A percentile compares a stretch with the other conserved stretches of the same genome.
Evolutionary conservation across 495 filamentous ascomycete species (phyloP).

Genomic region (Penicillium nucicola): DNA sequence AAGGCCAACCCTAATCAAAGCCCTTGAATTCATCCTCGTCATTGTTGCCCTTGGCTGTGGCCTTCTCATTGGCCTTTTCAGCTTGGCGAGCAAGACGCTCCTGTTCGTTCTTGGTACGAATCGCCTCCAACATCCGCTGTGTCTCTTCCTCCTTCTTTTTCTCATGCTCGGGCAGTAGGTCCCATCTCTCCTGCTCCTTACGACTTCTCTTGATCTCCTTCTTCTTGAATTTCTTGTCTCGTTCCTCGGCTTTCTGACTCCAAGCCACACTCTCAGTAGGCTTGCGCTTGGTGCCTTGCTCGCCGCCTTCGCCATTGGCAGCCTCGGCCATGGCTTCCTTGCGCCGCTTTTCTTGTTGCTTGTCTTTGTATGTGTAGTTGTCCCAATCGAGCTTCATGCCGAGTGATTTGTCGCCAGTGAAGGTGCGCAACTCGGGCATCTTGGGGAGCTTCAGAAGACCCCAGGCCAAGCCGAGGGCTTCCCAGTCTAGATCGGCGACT

Average conservation of each 20-base stretch:
- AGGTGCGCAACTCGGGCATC: constrained; percentile 85
- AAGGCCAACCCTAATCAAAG: constrained; percentile 32
- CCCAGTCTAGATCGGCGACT: constrained; percentile 77
- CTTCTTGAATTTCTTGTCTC: constrained; percentile 60
- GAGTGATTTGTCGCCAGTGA: constrained; percentile 60
- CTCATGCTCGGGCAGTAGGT: constrained; percentile 72
- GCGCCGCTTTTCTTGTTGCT: constrained; percentile 68
- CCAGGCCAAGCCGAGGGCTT: constrained; percentile 75
- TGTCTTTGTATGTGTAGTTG: constrained; percentile 71
- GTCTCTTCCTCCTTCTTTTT: constrained; percentile 66
- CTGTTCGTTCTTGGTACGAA: constrained; percentile 57
- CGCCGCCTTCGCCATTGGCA: constrained; percentile 24
- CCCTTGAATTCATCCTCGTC: constrained; percentile 38
- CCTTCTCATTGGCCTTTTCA: constrained; percentile 11
- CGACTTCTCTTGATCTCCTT: constrained; percentile 72
- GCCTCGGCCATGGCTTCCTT: constrained; percentile 50
- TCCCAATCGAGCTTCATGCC: constrained; percentile 61
- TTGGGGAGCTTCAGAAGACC: constrained; percentile 80
- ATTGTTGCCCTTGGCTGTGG: neutral
- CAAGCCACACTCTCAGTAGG: constrained; percentile 66
- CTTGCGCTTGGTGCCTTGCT: constrained; percentile 30
- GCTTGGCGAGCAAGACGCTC: constrained; percentile 20
- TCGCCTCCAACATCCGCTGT: constrained; percentile 66
- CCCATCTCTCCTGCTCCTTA: constrained; percentile 64
- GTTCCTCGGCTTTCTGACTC: constrained; percentile 75